These are phyloP conservation scores for Dioscorea cayenensis DNA, from an alignment of 116 monocot genomes.

Conservation along the genomic window DNA sequence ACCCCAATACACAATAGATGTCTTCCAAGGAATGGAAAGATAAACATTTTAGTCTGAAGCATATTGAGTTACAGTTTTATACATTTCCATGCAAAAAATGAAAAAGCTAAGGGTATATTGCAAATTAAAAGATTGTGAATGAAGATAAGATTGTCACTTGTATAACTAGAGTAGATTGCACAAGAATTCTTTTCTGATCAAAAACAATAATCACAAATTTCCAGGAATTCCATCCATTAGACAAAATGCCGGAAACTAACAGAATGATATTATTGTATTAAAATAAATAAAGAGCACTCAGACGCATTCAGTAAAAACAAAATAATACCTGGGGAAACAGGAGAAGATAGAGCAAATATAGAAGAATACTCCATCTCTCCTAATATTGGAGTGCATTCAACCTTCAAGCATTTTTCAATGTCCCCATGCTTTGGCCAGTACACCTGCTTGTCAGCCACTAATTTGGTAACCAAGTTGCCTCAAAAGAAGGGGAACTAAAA, in stretches of 20 bases:
- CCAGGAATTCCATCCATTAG: background rate
- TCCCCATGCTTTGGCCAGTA: slow-evolving; percentile 88
- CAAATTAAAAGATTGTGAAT: background rate
- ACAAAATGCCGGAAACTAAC: background rate
- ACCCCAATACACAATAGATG: too few relatives aligned
- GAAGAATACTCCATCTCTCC: slow-evolving; percentile 55
- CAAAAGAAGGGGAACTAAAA: slow-evolving; percentile 2
- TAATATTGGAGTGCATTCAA: slow-evolving; percentile 72
- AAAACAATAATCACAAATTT: too few relatives aligned
- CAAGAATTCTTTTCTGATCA: too few relatives aligned
- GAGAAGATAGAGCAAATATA: slow-evolving; percentile 70
- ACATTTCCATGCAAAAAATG: too few relatives aligned
- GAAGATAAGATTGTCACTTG: too few relatives aligned
- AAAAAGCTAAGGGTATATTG: too few relatives aligned
- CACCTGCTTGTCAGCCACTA: slow-evolving; percentile 36
- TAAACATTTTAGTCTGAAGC: too few relatives aligned
- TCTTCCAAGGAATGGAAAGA: too few relatives aligned
- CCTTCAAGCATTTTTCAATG: slow-evolving; percentile 78
- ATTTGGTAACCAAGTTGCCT: background rate
- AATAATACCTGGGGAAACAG: slow-evolving; percentile 69
- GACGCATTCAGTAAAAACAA: background rate
- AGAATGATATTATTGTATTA: background rate
- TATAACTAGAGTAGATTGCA: too few relatives aligned
- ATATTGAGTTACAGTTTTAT: too few relatives aligned
- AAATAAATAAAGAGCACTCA: background rate